Evolutionary conservation across 345 rosid genomes (phyloP).

Genomic region (Rhodamnia argentea): DNA sequence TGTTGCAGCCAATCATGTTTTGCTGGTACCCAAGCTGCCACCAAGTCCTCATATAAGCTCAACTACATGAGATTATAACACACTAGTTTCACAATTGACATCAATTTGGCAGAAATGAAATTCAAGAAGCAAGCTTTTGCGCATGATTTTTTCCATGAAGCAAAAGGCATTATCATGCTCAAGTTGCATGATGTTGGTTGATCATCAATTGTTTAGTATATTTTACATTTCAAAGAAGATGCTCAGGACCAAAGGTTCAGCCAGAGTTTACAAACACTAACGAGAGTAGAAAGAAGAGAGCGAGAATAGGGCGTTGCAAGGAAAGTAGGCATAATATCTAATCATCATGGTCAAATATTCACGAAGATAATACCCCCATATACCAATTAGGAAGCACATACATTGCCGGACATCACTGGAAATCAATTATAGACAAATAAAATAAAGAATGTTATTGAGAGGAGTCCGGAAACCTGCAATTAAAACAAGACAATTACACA

Average conservation of each 20-base stretch:
- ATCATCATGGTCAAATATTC: not conserved
- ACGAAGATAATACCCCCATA: not conserved
- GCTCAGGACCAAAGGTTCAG: not conserved
- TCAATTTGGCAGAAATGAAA: not conserved
- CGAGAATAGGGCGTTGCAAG: not conserved
- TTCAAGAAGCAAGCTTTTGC: not conserved
- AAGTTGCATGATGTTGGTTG: not conserved
- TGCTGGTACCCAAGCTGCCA: slow-evolving; percentile 95
- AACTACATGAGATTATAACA: slow-evolving; percentile 37
- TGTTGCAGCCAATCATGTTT: slow-evolving; percentile 76
- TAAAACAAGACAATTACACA: not conserved
- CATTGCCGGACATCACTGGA: not conserved
- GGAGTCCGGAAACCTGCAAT: not conserved
- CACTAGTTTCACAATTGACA: not conserved
- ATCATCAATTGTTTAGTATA: not conserved
- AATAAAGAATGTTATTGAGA: not conserved
- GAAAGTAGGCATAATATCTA: not conserved
- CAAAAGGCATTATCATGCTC: not conserved
- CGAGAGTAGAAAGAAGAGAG: not conserved
- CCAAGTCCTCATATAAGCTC: slow-evolving; percentile 98
- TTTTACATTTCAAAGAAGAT: not conserved
- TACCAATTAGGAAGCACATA: not conserved
- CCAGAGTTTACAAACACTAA: not conserved
- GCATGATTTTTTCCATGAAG: not conserved
- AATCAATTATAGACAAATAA: not conserved